phyloP scores from a whole-genome alignment of 495 filamentous ascomycete genomes.

The Aspergillus conjunctus region DNA sequence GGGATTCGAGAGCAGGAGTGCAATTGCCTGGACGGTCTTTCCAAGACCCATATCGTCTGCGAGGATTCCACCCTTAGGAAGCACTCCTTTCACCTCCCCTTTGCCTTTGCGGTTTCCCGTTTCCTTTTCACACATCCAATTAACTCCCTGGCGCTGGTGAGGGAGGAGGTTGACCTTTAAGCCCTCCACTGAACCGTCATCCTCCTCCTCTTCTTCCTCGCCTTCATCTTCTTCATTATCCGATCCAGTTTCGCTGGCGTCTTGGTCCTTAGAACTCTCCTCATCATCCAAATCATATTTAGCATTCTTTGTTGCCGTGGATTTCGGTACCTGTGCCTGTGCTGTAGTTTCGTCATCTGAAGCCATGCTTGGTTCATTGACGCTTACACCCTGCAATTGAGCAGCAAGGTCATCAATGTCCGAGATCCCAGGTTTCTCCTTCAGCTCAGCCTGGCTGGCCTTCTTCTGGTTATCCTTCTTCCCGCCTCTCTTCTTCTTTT shows the following conservation, averaged over 20 bases:
- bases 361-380: slow-evolving; percentile 39
- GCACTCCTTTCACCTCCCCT: slow-evolving; percentile 71
- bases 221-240: slow-evolving; percentile 47
- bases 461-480: slow-evolving; percentile 53
- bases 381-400: slow-evolving; percentile 61
- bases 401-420: slow-evolving; percentile 57
- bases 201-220: slow-evolving; percentile 54
- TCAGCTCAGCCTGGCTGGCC: slow-evolving; percentile 38
- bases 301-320: slow-evolving; percentile 20
- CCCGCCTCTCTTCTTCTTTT: slow-evolving; percentile 43
- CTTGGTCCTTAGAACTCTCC: slow-evolving; percentile 22
- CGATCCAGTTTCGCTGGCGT: slow-evolving; percentile 17
- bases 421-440: slow-evolving; percentile 31
- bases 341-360: slow-evolving; percentile 42
- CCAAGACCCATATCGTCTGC: slow-evolving; percentile 95
- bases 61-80: slow-evolving; percentile 85
- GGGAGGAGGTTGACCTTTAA: slow-evolving; percentile 84
- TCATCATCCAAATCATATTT: slow-evolving; percentile 10
- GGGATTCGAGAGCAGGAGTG: slow-evolving; percentile 79
- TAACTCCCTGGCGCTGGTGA: slow-evolving; percentile 88
- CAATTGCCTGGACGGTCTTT: slow-evolving; percentile 88
- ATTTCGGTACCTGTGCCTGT: slow-evolving; percentile 14
- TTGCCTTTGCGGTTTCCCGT: slow-evolving; percentile 72
- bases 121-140: slow-evolving; percentile 92
- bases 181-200: slow-evolving; percentile 75